Conservation (phyloP, 805 yeast genomes). For the Brettanomyces custersianus region DNA sequence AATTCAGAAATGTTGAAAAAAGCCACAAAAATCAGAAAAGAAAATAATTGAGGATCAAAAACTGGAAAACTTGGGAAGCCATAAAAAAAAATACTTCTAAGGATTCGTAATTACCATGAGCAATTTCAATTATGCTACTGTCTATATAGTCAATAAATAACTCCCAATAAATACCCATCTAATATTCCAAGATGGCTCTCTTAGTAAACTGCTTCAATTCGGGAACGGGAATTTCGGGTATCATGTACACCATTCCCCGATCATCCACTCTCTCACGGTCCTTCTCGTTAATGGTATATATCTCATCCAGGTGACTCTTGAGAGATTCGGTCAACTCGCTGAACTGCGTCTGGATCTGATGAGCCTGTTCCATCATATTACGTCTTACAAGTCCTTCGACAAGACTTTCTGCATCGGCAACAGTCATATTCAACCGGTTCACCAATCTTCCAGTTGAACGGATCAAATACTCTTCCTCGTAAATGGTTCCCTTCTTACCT, state of each 20-base stretch:
- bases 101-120: too few relatives aligned
- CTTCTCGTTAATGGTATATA: slow-evolving; percentile 71
- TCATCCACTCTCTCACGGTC: slow-evolving; percentile 89
- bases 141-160: too few relatives aligned
- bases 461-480: slow-evolving; percentile 92
- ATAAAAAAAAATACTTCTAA: too few relatives aligned
- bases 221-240: slow-evolving; percentile 73
- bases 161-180: slow-evolving; percentile 5
- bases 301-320: slow-evolving; percentile 58
- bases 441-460: slow-evolving; percentile 80
- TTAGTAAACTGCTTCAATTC: slow-evolving; percentile 52
- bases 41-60: too few relatives aligned
- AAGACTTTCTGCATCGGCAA: slow-evolving; percentile 63
- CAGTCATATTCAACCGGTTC: slow-evolving; percentile 69
- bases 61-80: too few relatives aligned
- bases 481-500: slow-evolving; percentile 95
- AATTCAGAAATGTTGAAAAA: too few relatives aligned
- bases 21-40: too few relatives aligned
- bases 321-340: slow-evolving; percentile 47
- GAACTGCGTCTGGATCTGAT: slow-evolving; percentile 65
- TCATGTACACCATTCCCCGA: slow-evolving; percentile 70
- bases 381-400: slow-evolving; percentile 73
- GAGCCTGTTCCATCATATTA: slow-evolving; percentile 67
- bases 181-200: slow-evolving; percentile 51
- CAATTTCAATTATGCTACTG: too few relatives aligned